Percentiles rank a stretch among this genome's conserved stretches.
Conservation (phyloP, 2,329 filamentous ascomycete species). For the Epichloe hybrida region DNA sequence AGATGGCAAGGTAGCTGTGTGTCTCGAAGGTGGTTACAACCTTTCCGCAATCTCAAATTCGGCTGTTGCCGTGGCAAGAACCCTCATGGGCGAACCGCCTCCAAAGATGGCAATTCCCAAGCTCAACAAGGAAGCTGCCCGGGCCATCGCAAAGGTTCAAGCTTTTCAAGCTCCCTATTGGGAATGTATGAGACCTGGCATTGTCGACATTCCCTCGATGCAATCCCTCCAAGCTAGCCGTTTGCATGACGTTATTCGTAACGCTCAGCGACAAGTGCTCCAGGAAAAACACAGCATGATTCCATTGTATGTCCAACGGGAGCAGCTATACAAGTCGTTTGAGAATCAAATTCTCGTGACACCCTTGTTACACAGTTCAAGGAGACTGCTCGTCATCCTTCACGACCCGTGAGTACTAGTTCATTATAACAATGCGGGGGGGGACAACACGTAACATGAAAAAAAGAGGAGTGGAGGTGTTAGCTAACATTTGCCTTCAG, state of each 20-base stretch:
- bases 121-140: constrained; percentile 43
- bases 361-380: constrained; percentile 49
- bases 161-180: constrained; percentile 59
- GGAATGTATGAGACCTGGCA: constrained; percentile 69
- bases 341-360: constrained; percentile 80
- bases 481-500: constrained; percentile 16
- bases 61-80: constrained; percentile 78
- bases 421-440: not conserved
- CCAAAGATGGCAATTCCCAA: constrained; percentile 42
- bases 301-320: constrained; percentile 65
- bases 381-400: constrained; percentile 68
- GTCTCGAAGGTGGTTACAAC: constrained; percentile 93
- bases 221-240: constrained; percentile 42
- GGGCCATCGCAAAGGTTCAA: constrained; percentile 44
- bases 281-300: constrained; percentile 65
- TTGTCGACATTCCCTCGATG: constrained; percentile 41
- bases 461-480: not conserved
- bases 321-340: constrained; percentile 60
- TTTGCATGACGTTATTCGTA: constrained; percentile 67
- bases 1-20: constrained; percentile 78
- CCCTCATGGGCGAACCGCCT: constrained; percentile 90
- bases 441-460: not conserved
- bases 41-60: constrained; percentile 85
- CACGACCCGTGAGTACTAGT: constrained; percentile 65
- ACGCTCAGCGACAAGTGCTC: constrained; percentile 59